Conservation (phyloP, 2,329 filamentous ascomycete genomes). For the Acephala macrosclerotiorum region DNA sequence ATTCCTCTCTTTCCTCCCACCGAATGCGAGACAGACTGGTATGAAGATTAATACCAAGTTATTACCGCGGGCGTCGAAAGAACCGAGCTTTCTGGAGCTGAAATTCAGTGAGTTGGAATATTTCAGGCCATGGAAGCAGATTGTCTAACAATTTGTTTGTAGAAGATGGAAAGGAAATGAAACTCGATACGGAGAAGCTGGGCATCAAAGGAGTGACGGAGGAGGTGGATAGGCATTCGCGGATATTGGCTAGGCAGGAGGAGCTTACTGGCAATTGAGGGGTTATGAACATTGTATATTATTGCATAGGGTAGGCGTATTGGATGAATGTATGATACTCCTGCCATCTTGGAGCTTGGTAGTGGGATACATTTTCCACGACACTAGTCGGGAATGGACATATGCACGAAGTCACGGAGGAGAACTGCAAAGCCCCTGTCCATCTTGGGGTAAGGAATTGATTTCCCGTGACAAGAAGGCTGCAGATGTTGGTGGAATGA, state of each 20-base stretch:
- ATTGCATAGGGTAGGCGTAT: constrained; percentile 42
- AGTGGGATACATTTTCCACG: background rate
- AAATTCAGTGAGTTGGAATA: constrained; percentile 78
- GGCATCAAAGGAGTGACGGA: constrained; percentile 87
- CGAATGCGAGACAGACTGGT: constrained; percentile 72
- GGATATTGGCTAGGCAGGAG: constrained; percentile 80
- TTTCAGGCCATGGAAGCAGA: constrained; percentile 3
- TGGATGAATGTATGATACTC: constrained; percentile 13
- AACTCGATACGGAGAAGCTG: constrained; percentile 80
- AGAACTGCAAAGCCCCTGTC: constrained; percentile 4
- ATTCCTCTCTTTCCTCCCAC: constrained; percentile 85
- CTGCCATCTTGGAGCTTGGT: background rate
- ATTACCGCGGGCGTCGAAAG: constrained; percentile 72
- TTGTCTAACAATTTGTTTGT: constrained; percentile 23
- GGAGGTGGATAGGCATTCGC: constrained; percentile 90
- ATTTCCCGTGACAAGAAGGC: too few relatives aligned
- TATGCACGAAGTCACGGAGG: background rate
- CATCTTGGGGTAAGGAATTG: too few relatives aligned
- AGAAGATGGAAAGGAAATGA: constrained; percentile 95
- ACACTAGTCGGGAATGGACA: background rate
- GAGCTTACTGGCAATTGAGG: constrained; percentile 65
- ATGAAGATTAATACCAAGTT: constrained; percentile 83
- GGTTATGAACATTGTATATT: constrained; percentile 12
- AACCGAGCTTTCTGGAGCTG: constrained; percentile 73
- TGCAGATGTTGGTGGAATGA: too few relatives aligned